Evolutionary conservation across 495 filamentous ascomycete genomes (phyloP).

Genomic region (Hypomontagnella submonticulosa): DNA sequence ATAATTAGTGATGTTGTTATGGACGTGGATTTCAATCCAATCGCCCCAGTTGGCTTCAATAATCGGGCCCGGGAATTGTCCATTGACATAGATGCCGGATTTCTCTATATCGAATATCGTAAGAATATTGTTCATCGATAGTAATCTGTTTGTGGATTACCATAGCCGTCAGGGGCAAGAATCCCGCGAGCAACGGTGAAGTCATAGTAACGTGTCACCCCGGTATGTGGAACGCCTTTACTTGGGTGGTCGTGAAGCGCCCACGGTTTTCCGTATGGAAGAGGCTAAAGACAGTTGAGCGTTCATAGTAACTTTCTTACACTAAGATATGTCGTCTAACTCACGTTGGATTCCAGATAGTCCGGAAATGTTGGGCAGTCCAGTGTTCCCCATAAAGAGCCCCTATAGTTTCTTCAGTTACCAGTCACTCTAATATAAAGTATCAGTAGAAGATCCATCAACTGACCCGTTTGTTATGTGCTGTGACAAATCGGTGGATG

Average conservation of each 20-base stretch:
- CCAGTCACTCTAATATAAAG: too few species aligned
- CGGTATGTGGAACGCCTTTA: not conserved
- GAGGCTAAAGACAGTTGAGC: not conserved
- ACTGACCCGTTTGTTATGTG: too few species aligned
- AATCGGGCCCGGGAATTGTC: not conserved
- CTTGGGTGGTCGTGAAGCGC: not conserved
- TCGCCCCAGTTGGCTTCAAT: constrained; percentile 10
- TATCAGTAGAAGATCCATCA: too few species aligned
- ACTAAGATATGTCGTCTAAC: not conserved
- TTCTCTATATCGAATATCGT: not conserved
- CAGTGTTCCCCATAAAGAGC: too few species aligned
- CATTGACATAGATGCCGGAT: not conserved
- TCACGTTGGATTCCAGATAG: not conserved
- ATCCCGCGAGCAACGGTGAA: not conserved
- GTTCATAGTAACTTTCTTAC: not conserved
- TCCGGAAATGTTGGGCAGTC: not conserved
- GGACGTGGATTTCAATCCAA: not conserved
- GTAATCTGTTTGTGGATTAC: not conserved
- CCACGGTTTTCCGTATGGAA: not conserved
- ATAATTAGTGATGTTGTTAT: not conserved
- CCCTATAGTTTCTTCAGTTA: too few species aligned
- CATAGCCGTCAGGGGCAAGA: not conserved
- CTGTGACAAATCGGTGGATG: too few species aligned
- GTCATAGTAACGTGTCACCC: not conserved
- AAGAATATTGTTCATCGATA: not conserved